These are phyloP conservation scores for Lophium mytilinum DNA, from an alignment of 495 filamentous ascomycete genomes.

Conservation along the genomic window DNA sequence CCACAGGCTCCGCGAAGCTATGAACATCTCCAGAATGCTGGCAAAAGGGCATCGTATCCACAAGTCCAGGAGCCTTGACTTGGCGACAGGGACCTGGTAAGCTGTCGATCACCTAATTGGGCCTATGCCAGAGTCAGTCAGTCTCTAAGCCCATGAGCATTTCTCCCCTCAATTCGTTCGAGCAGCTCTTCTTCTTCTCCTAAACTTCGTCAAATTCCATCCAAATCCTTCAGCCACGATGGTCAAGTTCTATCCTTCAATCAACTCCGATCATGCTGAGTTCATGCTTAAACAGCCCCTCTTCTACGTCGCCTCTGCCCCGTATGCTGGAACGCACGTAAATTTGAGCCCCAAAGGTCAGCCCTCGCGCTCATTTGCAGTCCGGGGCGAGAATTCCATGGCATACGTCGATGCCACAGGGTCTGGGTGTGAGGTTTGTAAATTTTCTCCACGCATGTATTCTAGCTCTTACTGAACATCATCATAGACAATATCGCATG, in stretches of 20 bases:
- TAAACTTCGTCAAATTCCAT: background rate
- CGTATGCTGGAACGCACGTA: slow-evolving; percentile 3
- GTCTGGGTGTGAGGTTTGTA: slow-evolving; percentile 61
- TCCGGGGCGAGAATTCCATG: slow-evolving; percentile 49
- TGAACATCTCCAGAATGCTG: too few relatives aligned
- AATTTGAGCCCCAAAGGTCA: slow-evolving; percentile 18
- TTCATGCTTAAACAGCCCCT: slow-evolving; percentile 12
- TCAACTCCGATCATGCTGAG: background rate
- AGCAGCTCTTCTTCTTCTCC: too few relatives aligned
- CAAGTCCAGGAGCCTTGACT: too few relatives aligned
- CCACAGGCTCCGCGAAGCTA: too few relatives aligned
- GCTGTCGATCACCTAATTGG: too few relatives aligned
- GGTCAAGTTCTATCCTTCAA: slow-evolving; percentile 9
- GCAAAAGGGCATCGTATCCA: too few relatives aligned
- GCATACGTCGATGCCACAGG: slow-evolving; percentile 68
- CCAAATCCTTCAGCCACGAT: background rate
- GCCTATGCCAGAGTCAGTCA: too few relatives aligned
- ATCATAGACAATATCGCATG: slow-evolving; percentile 62
- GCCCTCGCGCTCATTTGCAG: slow-evolving; percentile 42
- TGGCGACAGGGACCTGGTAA: too few relatives aligned
- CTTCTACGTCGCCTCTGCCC: slow-evolving; percentile 14
- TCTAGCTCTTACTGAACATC: too few relatives aligned
- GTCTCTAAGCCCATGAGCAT: too few relatives aligned
- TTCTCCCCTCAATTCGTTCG: too few relatives aligned
- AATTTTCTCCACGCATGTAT: too few relatives aligned